These are phyloP conservation scores for Calocybe gangraenosa DNA, from an alignment of 768 basidiomycete species.

Conservation along the genomic window DNA sequence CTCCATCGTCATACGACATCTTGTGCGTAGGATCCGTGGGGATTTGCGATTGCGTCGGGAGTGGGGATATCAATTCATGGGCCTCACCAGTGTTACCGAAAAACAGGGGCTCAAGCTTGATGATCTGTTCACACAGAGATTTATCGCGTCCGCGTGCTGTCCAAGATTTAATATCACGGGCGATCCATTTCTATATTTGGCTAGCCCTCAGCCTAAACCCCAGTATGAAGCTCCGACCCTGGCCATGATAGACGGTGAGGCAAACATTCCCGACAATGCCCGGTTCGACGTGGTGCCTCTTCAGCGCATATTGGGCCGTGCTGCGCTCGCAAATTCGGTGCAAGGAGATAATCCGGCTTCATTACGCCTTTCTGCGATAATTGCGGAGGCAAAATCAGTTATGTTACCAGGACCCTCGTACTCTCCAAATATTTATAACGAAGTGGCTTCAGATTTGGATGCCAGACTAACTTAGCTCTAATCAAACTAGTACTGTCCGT, in stretches of 20 bases:
- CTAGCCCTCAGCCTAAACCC: background rate
- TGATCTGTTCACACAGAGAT: background rate
- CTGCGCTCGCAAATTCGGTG: background rate
- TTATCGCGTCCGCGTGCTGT: background rate
- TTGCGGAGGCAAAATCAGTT: too few relatives aligned
- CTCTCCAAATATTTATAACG: too few relatives aligned
- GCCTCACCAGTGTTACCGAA: background rate
- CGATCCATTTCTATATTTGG: background rate
- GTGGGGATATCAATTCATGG: background rate
- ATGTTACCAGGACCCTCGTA: too few relatives aligned
- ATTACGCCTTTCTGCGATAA: too few relatives aligned
- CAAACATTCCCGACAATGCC: background rate
- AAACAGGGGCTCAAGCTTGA: background rate
- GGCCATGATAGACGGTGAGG: background rate
- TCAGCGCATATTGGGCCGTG: background rate
- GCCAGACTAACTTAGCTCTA: too few relatives aligned
- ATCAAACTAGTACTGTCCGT: too few relatives aligned
- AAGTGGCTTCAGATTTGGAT: too few relatives aligned
- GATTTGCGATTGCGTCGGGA: slow-evolving; percentile 12
- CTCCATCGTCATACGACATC: slow-evolving; percentile 31
- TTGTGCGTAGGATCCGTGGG: slow-evolving; percentile 25
- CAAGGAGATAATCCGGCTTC: too few relatives aligned
- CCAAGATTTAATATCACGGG: background rate
- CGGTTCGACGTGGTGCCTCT: background rate
- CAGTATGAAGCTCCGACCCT: background rate